Evolutionary conservation across 2,329 filamentous ascomycete species (phyloP), one percentile per base, ranked within the genome.

Genomic region (Ophiosphaerella narmari): DNA sequence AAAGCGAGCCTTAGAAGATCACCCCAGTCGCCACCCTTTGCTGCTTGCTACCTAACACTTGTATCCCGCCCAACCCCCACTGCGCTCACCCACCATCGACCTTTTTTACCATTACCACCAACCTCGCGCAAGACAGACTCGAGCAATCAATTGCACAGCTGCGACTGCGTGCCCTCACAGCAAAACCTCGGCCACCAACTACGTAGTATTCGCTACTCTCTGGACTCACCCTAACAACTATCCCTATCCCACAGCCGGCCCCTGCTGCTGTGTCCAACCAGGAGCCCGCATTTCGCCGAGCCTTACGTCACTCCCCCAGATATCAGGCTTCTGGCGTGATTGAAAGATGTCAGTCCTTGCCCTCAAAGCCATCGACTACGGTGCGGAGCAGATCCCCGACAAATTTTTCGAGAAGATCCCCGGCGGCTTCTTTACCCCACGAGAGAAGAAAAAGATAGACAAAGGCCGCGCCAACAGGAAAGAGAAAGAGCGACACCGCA

Each of bases 341-440:
- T 54, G 55, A 56, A 66, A 52, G 18, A 72, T 72, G 70, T 63
- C 69, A 39, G 63, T 64, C 29, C 65, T 74, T 42, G 71, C 70
- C 29, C 65, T 74, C 47, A 73, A 73, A 54, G 72, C 71, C n/a
- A 59, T 74, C 26, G 61, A 60, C 48, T 69, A 69, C 62, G 72
- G 70, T 50, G 71, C 68, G 37, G 70, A 73, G 48, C 67, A 66
- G 55, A 71, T 74, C 48, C 71, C 71, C 32, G 72, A 74, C 65
- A 68, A 57, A 43, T 57, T 72, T 49, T 74, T 72, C 43, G 68
- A 74, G 35, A 63, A 65, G 21, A 65, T 74, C 16, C 72, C 72
- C 39, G 72, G 71, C 36, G 70, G 69, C 48, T 74, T 63, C 55
- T 74, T 73, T 54, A 71, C 59, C 6, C 62, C 70, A 3, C 48